Conservation (phyloP, 1,284 basidiomycete species). For the Ceratobasidium sp. region DNA sequence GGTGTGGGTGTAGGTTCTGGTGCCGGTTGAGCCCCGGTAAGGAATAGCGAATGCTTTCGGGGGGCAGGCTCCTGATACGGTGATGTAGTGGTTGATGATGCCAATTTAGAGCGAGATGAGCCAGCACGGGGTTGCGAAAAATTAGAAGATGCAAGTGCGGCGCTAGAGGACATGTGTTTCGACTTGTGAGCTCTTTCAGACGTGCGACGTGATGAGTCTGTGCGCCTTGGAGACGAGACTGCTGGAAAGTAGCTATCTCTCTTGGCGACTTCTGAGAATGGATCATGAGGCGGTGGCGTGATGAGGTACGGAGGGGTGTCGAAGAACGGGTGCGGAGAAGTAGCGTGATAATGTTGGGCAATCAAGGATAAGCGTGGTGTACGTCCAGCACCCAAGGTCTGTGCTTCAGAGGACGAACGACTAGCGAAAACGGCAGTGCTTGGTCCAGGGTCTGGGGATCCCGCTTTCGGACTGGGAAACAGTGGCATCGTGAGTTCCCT, state of each 20-base stretch:
- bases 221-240: background rate
- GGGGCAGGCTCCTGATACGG: background rate
- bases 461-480: background rate
- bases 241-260: slow-evolving; percentile 23
- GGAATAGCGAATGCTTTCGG: background rate
- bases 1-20: background rate
- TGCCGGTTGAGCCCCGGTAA: background rate
- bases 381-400: background rate
- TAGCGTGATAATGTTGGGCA: slow-evolving; percentile 28
- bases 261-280: background rate
- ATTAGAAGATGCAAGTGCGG: background rate
- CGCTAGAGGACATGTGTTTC: background rate
- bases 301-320: slow-evolving; percentile 14
- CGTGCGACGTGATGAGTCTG: background rate
- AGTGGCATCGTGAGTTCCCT: slow-evolving; percentile 1
- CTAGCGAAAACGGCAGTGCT: slow-evolving; percentile 24
- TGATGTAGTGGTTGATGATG: background rate
- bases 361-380: slow-evolving; percentile 22
- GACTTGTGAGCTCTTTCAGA: background rate
- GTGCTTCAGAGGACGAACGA: background rate
- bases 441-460: background rate
- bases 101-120: background rate
- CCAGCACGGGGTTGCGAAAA: background rate
- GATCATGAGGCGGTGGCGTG: slow-evolving; percentile 10
- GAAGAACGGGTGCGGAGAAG: slow-evolving; percentile 11